phyloP scores from a whole-genome alignment of 305 asterid species.

The Striga hermonthica region DNA sequence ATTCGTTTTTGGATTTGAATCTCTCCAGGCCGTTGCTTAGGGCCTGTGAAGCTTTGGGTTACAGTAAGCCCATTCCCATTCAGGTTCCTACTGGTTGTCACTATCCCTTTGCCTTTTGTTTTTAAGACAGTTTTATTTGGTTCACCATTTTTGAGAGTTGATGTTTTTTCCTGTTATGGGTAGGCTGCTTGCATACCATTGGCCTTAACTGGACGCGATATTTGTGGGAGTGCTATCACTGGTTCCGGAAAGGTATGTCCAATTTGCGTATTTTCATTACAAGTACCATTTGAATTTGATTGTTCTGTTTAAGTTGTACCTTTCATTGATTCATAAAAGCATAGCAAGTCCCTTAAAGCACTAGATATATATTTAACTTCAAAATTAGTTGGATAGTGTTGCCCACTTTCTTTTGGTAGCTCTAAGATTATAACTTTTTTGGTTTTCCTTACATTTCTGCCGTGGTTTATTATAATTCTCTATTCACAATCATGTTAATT shows the following conservation, averaged over 20 bases:
- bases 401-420: too few relatives aligned
- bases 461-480: neutral
- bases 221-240: constrained; percentile 94
- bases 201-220: constrained; percentile 87
- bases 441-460: neutral
- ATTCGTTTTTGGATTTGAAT: constrained; percentile 75
- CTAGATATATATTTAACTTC: too few relatives aligned
- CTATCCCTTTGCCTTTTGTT: neutral
- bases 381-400: too few relatives aligned
- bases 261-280: neutral
- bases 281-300: constrained; percentile 8
- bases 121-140: neutral
- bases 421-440: too few relatives aligned
- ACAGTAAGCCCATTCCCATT: constrained; percentile 81
- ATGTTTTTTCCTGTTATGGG: constrained; percentile 7
- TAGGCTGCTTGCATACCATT: constrained; percentile 95
- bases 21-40: constrained; percentile 86
- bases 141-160: constrained; percentile 1
- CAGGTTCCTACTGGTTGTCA: constrained; percentile 54
- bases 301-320: neutral
- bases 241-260: constrained; percentile 90
- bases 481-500: neutral
- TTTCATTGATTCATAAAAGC: too few relatives aligned
- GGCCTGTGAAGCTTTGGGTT: constrained; percentile 85
- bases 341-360: too few relatives aligned